Evolutionary conservation across 2,329 filamentous ascomycete genomes (phyloP).

Genomic region (Claviceps sp.): DNA sequence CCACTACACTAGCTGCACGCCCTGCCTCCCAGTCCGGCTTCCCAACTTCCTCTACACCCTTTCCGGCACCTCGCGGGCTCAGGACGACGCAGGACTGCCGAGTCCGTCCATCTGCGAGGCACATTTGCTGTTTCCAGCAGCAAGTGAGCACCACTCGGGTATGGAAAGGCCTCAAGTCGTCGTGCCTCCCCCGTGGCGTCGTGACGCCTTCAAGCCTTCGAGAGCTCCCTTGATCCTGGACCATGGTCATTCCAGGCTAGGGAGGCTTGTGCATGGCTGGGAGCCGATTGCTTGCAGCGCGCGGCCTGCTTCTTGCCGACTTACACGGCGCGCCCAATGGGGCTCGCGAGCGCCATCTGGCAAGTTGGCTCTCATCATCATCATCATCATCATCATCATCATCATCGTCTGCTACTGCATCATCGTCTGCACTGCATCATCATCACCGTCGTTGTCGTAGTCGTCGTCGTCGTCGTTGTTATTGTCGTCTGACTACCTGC

Average conservation of each 20-base stretch:
- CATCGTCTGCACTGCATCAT: background rate
- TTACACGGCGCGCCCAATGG: background rate
- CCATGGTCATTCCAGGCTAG: background rate
- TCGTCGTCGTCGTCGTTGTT: background rate
- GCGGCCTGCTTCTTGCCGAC: conserved; percentile 1
- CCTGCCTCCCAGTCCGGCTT: background rate
- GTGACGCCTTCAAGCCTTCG: background rate
- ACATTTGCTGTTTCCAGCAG: conserved; percentile 3
- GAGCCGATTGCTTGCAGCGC: conserved; percentile 2
- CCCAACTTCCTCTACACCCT: conserved; percentile 1
- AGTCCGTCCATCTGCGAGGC: background rate
- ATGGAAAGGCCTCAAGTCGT: background rate
- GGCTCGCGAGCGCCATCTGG: background rate
- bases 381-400: background rate
- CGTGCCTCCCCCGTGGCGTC: background rate
- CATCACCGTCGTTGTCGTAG: background rate
- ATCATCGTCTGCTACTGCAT: background rate
- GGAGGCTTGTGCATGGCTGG: background rate
- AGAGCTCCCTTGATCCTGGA: too few relatives aligned
- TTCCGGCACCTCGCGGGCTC: conserved; percentile 4
- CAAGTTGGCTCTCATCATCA: background rate
- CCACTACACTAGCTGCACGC: background rate
- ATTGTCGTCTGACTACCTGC: background rate
- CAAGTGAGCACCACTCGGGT: background rate
- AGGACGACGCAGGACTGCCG: conserved; percentile 1